Evolutionary conservation across 495 filamentous ascomycete species (phyloP).

Genomic region (Aspergillus bertholletiae): DNA sequence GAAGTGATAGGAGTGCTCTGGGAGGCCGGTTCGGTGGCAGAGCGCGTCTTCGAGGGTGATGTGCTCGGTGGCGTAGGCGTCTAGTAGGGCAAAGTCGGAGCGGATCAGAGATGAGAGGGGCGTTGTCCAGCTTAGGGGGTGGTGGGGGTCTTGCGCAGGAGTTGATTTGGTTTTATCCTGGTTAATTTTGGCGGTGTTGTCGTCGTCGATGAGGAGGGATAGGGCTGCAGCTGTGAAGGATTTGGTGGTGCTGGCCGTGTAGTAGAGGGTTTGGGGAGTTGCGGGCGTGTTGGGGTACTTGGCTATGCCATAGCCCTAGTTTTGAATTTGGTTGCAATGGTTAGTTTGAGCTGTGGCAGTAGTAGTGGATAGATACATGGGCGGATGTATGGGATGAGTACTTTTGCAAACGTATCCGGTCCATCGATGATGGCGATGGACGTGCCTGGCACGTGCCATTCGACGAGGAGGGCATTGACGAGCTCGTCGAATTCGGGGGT

Average conservation of each 20-base stretch:
- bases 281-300: conserved; percentile 28
- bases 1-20: conserved; percentile 38
- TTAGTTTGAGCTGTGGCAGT: neutral
- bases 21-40: conserved; percentile 48
- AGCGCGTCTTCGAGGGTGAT: conserved; percentile 50
- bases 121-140: conserved; percentile 44
- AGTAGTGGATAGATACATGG: neutral
- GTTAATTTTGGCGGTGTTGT: conserved; percentile 6
- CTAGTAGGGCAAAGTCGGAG: conserved; percentile 48
- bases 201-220: conserved; percentile 40
- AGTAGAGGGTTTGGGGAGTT: conserved; percentile 40
- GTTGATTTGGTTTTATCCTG: conserved; percentile 3
- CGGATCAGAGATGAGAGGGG: conserved; percentile 45
- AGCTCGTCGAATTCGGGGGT: conserved; percentile 26
- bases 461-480: conserved; percentile 24
- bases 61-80: conserved; percentile 37
- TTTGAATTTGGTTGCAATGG: neutral
- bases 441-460: conserved; percentile 44
- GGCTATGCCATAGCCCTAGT: conserved; percentile 49
- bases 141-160: too few species aligned
- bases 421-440: conserved; percentile 46
- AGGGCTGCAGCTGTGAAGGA: conserved; percentile 49
- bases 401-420: conserved; percentile 35
- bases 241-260: conserved; percentile 49
- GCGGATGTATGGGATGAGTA: conserved; percentile 2